Evolutionary conservation across 805 yeast species (phyloP).

Genomic region (Cyberlindnera petersonii): DNA sequence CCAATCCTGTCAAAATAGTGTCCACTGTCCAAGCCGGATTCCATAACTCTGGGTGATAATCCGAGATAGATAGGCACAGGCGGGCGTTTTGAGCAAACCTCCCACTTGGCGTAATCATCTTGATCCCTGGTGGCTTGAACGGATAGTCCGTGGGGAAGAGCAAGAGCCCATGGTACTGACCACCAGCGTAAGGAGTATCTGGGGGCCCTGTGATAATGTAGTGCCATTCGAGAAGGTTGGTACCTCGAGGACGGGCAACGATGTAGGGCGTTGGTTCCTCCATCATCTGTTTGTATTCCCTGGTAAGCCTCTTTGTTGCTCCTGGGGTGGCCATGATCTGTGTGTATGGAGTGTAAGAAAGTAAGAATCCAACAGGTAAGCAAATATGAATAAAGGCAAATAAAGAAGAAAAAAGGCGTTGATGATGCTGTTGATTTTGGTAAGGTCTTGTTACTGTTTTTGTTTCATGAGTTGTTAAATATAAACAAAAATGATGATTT

Average conservation of each 20-base stretch:
- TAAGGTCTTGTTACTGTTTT: too few species aligned
- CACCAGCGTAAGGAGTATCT: constrained; percentile 77
- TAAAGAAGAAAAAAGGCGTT: too few species aligned
- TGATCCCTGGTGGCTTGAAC: constrained; percentile 82
- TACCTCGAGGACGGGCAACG: constrained; percentile 78
- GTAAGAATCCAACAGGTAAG: neutral
- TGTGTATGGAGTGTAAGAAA: neutral
- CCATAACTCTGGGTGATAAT: constrained; percentile 92
- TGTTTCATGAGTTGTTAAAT: too few species aligned
- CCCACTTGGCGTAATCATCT: constrained; percentile 87
- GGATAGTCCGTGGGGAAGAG: constrained; percentile 82
- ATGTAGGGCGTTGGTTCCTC: constrained; percentile 81
- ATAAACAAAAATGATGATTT: too few species aligned
- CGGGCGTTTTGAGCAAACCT: constrained; percentile 72
- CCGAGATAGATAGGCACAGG: constrained; percentile 83
- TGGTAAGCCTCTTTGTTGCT: constrained; percentile 51
- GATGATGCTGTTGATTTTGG: too few species aligned
- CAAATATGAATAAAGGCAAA: neutral
- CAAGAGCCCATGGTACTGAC: constrained; percentile 85
- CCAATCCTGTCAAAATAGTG: constrained; percentile 78
- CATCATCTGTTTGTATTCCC: constrained; percentile 73
- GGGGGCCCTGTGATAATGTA: constrained; percentile 90
- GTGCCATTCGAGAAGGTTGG: constrained; percentile 88
- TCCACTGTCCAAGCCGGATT: constrained; percentile 94
- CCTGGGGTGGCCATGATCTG: constrained; percentile 12